Evolutionary conservation across 352 stramenopile genomes (phyloP).

Genomic region (Elongisporangium undulatum): DNA sequence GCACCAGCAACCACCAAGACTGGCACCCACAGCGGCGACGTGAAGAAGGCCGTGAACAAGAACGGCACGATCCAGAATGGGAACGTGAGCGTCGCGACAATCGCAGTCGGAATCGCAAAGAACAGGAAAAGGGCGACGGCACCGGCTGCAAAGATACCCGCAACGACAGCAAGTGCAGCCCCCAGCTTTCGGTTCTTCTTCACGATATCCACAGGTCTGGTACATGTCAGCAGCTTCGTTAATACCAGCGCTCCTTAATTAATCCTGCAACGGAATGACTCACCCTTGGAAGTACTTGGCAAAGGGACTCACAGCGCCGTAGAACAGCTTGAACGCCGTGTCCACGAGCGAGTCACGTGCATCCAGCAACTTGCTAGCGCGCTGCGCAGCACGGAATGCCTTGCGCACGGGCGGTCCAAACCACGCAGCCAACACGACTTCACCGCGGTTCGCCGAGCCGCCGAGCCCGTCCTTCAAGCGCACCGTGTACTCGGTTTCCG

Average conservation of each 20-base stretch:
- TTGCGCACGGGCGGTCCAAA: constrained; percentile 75
- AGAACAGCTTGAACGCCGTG: constrained; percentile 38
- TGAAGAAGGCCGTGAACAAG: constrained; percentile 71
- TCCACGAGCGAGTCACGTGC: constrained; percentile 60
- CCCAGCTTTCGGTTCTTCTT: constrained; percentile 79
- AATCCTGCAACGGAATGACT: constrained; percentile 1
- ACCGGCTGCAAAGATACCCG: constrained; percentile 49
- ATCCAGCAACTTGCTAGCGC: constrained; percentile 67
- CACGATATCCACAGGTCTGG: constrained; percentile 48
- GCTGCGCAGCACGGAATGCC: constrained; percentile 69
- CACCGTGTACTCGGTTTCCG: constrained; percentile 34
- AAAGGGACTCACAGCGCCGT: constrained; percentile 19
- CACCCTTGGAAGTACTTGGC: constrained; percentile 46
- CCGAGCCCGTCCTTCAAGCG: constrained; percentile 42
- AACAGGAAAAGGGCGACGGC: constrained; percentile 51
- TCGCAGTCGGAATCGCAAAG: constrained; percentile 63
- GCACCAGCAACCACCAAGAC: constrained; percentile 53
- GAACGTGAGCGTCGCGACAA: constrained; percentile 73
- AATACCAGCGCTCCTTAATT: neutral
- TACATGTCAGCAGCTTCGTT: neutral
- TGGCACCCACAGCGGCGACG: constrained; percentile 72
- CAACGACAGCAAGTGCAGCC: constrained; percentile 43
- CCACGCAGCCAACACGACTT: constrained; percentile 64
- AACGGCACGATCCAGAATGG: constrained; percentile 85
- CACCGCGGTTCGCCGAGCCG: constrained; percentile 38